Evolutionary conservation across 805 yeast genomes (phyloP).

Genomic region (Cyberlindnera mrakii): DNA sequence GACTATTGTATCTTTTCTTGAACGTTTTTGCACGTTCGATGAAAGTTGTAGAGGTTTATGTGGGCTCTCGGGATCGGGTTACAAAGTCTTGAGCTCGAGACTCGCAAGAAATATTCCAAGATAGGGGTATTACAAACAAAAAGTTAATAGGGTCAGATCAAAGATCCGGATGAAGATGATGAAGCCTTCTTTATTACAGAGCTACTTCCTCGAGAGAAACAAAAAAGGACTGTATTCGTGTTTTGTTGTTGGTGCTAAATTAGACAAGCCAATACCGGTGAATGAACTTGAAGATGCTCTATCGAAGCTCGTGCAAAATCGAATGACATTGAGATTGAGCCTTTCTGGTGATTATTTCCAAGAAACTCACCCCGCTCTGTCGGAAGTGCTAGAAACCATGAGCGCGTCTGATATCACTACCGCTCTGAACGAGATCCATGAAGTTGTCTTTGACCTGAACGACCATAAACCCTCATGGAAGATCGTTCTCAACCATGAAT

Average conservation of each 20-base stretch:
- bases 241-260: conserved; percentile 4
- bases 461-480: conserved; percentile 4
- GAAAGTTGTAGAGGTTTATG: too few species aligned
- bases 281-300: background rate
- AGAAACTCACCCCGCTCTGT: background rate
- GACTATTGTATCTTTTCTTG: too few species aligned
- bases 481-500: conserved; percentile 1
- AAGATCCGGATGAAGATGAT: background rate
- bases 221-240: conserved; percentile 2
- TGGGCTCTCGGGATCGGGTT: too few species aligned
- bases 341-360: conserved; percentile 1
- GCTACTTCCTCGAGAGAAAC: conserved; percentile 6
- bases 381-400: background rate
- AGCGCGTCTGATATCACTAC: background rate
- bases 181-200: background rate
- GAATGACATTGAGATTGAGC: conserved; percentile 3
- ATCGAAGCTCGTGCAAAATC: background rate
- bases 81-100: too few species aligned
- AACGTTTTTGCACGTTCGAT: too few species aligned
- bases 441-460: background rate
- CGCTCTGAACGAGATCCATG: conserved; percentile 2
- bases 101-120: too few species aligned
- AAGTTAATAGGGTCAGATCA: too few species aligned
- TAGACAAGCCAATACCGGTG: background rate
- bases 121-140: too few species aligned